Evolutionary conservation across 495 filamentous ascomycete genomes (phyloP).

Genomic region (Daldinia bambusicola): DNA sequence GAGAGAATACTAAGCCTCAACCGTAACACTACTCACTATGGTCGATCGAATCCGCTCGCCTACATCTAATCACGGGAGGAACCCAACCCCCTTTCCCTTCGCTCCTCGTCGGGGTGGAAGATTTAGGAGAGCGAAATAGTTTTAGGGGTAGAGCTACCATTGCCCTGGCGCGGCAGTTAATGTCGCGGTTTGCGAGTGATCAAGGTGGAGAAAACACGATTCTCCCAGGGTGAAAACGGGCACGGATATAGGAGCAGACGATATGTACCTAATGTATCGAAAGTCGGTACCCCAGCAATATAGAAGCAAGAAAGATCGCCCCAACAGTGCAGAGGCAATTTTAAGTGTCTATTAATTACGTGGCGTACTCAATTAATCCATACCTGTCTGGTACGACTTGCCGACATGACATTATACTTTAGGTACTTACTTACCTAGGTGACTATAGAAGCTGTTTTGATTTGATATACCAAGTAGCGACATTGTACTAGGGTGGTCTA

Average conservation of each 20-base stretch:
- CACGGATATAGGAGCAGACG: background rate
- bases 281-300: constrained; percentile 34
- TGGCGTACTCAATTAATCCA: background rate
- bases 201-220: constrained; percentile 9
- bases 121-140: constrained; percentile 10
- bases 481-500: too few species aligned
- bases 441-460: background rate
- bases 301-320: constrained; percentile 16
- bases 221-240: constrained; percentile 12
- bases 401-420: background rate
- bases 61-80: background rate
- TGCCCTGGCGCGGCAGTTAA: constrained; percentile 15
- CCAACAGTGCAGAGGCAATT: constrained; percentile 1
- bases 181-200: constrained; percentile 23
- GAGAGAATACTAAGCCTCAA: constrained; percentile 10
- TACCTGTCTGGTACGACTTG: background rate
- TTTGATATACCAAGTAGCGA: background rate
- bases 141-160: constrained; percentile 6
- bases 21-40: constrained; percentile 19
- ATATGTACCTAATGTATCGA: constrained; percentile 12
- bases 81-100: background rate
- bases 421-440: background rate
- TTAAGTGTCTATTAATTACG: background rate
- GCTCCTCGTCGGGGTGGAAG: background rate
- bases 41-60: background rate